These are phyloP conservation scores for Didymosphaeria variabile DNA, from an alignment of 2,329 filamentous ascomycete genomes.

Conservation along the genomic window DNA sequence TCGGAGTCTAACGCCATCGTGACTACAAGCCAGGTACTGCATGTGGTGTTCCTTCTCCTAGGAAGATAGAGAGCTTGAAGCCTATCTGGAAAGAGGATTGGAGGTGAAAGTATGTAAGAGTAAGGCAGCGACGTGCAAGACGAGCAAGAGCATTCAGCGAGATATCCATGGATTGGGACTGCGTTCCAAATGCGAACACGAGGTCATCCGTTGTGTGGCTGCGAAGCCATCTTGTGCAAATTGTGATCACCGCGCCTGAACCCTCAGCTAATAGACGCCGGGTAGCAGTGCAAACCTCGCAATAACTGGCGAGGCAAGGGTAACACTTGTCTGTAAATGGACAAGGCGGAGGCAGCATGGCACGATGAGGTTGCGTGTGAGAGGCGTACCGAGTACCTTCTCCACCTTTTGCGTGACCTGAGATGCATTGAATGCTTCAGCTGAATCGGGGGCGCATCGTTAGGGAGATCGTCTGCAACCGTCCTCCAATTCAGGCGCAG, in stretches of 20 bases:
- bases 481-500: neutral
- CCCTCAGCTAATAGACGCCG: neutral
- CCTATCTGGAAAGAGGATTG: neutral
- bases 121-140: neutral
- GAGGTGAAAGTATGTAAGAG: neutral
- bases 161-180: neutral
- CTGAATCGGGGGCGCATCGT: neutral
- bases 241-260: neutral
- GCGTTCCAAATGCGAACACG: neutral
- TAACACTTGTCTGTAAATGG: neutral
- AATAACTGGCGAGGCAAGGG: neutral
- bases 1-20: neutral
- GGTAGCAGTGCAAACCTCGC: neutral
- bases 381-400: constrained; percentile 2
- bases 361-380: constrained; percentile 7
- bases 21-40: neutral
- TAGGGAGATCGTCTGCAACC: constrained; percentile 4
- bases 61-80: neutral
- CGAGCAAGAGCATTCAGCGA: neutral
- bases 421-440: neutral
- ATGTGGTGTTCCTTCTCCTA: neutral
- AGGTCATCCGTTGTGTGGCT: too few species aligned
- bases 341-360: neutral
- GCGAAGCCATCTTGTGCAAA: too few species aligned
- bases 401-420: constrained; percentile 12